Percentiles rank a stretch among this genome's conserved stretches.
Evolutionary conservation across 495 filamentous ascomycete species (phyloP).

Genomic region (Stereocaulon alpinum): DNA sequence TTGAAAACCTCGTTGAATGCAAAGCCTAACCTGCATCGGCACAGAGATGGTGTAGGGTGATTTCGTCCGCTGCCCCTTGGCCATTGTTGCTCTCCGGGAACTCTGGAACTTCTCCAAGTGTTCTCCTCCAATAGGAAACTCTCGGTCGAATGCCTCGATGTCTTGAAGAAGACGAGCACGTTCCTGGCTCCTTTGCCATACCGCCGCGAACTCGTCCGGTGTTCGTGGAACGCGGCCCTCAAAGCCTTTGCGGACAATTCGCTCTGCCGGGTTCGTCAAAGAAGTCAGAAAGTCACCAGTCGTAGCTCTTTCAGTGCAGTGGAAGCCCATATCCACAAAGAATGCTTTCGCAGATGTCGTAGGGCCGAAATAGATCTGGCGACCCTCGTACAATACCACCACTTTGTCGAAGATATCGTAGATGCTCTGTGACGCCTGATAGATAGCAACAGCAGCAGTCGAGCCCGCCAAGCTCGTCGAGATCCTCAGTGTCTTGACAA

Average conservation of each 20-base stretch:
- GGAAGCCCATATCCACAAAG: constrained; percentile 66
- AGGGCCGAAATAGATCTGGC: constrained; percentile 71
- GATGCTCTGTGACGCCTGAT: constrained; percentile 68
- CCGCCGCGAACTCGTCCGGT: constrained; percentile 63
- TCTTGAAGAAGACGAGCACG: constrained; percentile 53
- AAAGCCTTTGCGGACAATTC: constrained; percentile 51
- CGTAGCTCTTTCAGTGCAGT: constrained; percentile 61
- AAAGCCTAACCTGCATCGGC: constrained; percentile 58
- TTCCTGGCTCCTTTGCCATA: constrained; percentile 67
- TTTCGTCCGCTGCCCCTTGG: constrained; percentile 48
- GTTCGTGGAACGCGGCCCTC: constrained; percentile 58
- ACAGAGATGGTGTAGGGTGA: constrained; percentile 75
- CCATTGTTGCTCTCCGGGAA: constrained; percentile 56
- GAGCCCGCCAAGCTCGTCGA: constrained; percentile 54
- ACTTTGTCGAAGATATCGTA: constrained; percentile 76
- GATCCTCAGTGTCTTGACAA: constrained; percentile 56
- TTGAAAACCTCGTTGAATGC: constrained; percentile 63
- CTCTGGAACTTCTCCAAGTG: constrained; percentile 58
- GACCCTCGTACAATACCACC: constrained; percentile 68
- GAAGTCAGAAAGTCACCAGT: constrained; percentile 76
- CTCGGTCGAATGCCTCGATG: constrained; percentile 57
- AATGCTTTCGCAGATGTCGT: constrained; percentile 53
- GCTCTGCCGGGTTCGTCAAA: constrained; percentile 61
- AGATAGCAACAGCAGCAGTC: constrained; percentile 69
- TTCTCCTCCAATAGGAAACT: constrained; percentile 52